Evolutionary conservation across 2,329 filamentous ascomycete species (phyloP), one percentile per base, ranked within the genome.

Genomic region (Penicillium sp.): DNA sequence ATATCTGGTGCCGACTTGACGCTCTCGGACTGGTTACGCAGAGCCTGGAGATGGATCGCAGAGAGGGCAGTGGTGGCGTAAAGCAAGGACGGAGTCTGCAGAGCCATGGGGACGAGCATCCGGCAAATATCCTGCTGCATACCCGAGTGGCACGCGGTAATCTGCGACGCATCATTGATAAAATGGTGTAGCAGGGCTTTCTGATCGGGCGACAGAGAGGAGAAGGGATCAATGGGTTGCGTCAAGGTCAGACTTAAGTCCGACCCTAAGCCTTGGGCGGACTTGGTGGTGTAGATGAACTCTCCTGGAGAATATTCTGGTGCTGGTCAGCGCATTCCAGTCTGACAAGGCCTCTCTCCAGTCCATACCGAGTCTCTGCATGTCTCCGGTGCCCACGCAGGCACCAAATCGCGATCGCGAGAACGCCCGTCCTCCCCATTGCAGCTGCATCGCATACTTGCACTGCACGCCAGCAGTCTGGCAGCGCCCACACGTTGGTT

Each of bases 31-130:
- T 60, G 56, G 33, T 63, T 64, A 32, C 61, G 56, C 27, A 65
- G 43, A 11, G 65, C 61, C 38, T 64, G 59, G 2, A 68, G 57
- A 39, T 71, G 68, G 15, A 71, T 64, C 9, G 67, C 68, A 3
- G 68, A 68, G 15, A 70, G 56, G 1, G 68, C 67, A 38, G 67
- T 64, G 14, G 67, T 71, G 14, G 67, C 68, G 44, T 70, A 67
- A 16, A 70, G 56, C 34, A 71, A 54, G 1, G 67, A 67, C 2
- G 65, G 68, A 7, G 61, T 70, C 36, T 69, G 63, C 2, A 69
- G 53, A 15, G 65, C 68, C 66, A 71, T 70, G 2, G 68, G 67
- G n/a, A 71, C 54, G 10, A 70, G 58, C 60, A 69, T 63, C 14
- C 59, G 57, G 48, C 67, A 70, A 33, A 71, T 66, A 36, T 69